Evolutionary conservation across 345 rosid species (phyloP), one percentile per base, ranked within the genome.

Genomic region (Citrus glauca): DNA sequence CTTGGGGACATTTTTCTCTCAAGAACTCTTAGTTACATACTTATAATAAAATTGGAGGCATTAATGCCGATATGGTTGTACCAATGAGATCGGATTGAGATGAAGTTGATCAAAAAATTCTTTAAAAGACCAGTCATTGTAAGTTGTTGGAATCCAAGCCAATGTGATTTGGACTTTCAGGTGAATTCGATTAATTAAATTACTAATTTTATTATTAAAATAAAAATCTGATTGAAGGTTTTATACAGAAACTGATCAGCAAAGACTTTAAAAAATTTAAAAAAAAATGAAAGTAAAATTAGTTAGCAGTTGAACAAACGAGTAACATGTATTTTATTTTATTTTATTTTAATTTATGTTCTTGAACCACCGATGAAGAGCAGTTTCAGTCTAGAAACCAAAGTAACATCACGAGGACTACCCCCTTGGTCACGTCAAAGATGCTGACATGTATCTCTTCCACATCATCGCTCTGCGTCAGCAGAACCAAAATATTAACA

Each of bases 281-380:
- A 3, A 32, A 62, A 20, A 17, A 24, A 14, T 50, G 0, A 59
- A 60, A 13, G 30, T 45, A 69, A 75, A 73, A 33, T 61, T 73
- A 55, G 79, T 75, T 71, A 74, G 82, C 67, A 27, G 84, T 70
- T 84, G 62, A 80, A 78, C 85, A 62, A 84, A 77, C 84, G 79
- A 73, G 67, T 28, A 56, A 20, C 2, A 20, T 11, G 30, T 28
- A 5, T 28, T 55, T 50, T 14, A 4, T 32, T 22, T 37, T 20
- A 24, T 66, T 27, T 40, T 25, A 24, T 66, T 27, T 40, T 68
- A 25, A n/a, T 63, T 66, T 71, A 56, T 68, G 8, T 71, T 70
- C 55, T 71, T 76, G 59, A 37, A 69, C 59, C 50, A 48, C 69
- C 38, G 35, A 62, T 27, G 37, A 74, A 68, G 5, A 74, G 55